Conservation (phyloP, 441 rosid genomes). For the Capsella rubella region DNA sequence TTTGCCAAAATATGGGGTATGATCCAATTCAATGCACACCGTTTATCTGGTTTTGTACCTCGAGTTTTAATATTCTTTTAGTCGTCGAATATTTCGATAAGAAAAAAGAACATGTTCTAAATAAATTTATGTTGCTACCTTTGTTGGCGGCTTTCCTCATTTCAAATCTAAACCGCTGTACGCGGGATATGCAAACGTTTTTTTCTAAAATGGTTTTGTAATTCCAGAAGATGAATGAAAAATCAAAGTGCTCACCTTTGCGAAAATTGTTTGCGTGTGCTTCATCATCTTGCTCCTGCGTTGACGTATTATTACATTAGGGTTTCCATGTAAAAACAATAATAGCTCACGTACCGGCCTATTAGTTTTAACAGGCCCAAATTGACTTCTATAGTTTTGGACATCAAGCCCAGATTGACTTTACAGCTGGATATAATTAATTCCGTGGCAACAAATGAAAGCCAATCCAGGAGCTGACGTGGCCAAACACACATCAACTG, state of each 20-base stretch:
- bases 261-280: neutral
- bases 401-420: too few species aligned
- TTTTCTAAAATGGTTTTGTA: too few species aligned
- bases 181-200: neutral
- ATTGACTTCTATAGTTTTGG: too few species aligned
- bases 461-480: slow-evolving; percentile 51
- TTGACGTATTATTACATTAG: neutral
- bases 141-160: slow-evolving; percentile 6
- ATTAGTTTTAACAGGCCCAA: too few species aligned
- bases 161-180: neutral
- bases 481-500: slow-evolving; percentile 55
- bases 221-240: too few species aligned
- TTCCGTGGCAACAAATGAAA: neutral
- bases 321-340: neutral
- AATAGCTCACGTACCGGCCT: too few species aligned
- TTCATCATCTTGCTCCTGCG: neutral
- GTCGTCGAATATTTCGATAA: slow-evolving; percentile 32
- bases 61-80: slow-evolving; percentile 43
- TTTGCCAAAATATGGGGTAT: slow-evolving; percentile 38
- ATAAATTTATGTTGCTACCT: slow-evolving; percentile 37
- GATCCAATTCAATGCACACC: slow-evolving; percentile 30
- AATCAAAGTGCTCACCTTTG: neutral
- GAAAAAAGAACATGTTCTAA: slow-evolving; percentile 3
- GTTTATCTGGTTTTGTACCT: slow-evolving; percentile 44
- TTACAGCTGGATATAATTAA: neutral